Percentiles rank a stretch among this genome's conserved stretches.
These are phyloP conservation scores for Capronia epimyces DNA, from an alignment of 2,329 filamentous ascomycete genomes.

Conservation along the genomic window DNA sequence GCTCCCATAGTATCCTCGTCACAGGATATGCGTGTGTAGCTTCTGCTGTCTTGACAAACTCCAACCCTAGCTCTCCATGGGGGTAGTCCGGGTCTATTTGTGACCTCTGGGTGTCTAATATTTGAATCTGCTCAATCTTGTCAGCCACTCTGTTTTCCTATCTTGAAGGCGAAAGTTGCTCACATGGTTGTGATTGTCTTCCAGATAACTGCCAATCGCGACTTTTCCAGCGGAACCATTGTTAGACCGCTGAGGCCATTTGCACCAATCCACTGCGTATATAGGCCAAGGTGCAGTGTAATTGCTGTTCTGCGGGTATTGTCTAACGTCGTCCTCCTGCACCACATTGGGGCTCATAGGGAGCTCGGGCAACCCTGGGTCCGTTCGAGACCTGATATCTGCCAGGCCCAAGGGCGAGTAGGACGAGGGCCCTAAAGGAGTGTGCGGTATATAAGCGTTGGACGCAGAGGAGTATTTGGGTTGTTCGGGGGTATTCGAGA, in stretches of 20 bases:
- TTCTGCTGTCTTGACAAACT: constrained; percentile 90
- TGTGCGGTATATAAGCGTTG: constrained; percentile 47
- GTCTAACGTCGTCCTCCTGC: constrained; percentile 63
- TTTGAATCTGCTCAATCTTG: constrained; percentile 71
- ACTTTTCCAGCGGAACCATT: constrained; percentile 74
- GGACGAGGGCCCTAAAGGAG: constrained; percentile 57
- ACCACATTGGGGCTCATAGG: constrained; percentile 53
- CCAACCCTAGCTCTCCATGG: constrained; percentile 70
- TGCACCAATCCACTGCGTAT: constrained; percentile 98
- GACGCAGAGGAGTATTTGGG: constrained; percentile 56
- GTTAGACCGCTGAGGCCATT: constrained; percentile 75
- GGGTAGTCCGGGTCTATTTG: constrained; percentile 64
- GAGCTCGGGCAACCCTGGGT: constrained; percentile 72
- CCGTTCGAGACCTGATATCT: constrained; percentile 81
- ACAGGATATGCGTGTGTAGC: constrained; percentile 97
- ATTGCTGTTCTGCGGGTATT: constrained; percentile 71
- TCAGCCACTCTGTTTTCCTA: constrained; percentile 4
- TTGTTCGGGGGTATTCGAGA: constrained; percentile 55
- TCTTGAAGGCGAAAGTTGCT: background rate
- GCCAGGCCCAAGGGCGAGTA: constrained; percentile 87
- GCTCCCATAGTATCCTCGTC: constrained; percentile 91
- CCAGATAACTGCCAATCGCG: constrained; percentile 89
- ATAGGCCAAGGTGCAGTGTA: constrained; percentile 92
- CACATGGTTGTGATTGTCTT: constrained; percentile 97
- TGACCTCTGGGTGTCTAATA: constrained; percentile 77